These are phyloP conservation scores for Cocos nucifera DNA, from an alignment of 176 grass and related monocot genomes.

Conservation along the genomic window DNA sequence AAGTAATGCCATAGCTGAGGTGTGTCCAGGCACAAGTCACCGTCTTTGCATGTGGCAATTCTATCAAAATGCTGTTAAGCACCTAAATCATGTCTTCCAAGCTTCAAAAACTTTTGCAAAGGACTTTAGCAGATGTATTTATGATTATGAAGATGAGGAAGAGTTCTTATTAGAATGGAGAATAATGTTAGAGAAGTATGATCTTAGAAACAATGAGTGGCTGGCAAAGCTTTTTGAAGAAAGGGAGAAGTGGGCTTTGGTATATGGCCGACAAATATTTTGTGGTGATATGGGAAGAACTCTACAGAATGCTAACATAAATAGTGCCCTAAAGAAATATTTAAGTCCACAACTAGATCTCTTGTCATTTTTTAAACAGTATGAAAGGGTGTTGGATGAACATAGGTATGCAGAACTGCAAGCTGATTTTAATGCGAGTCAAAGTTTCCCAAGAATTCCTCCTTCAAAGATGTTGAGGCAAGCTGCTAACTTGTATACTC, in stretches of 20 bases:
- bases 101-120: conserved; percentile 27
- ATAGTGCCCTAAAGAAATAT: conserved; percentile 33
- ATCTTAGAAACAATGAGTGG: conserved; percentile 25
- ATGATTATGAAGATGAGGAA: conserved; percentile 21
- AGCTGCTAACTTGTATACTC: conserved; percentile 39
- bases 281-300: conserved; percentile 27
- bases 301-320: conserved; percentile 28
- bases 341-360: conserved; percentile 27
- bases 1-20: conserved; percentile 13
- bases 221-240: conserved; percentile 24
- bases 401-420: conserved; percentile 32
- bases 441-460: conserved; percentile 32
- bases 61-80: conserved; percentile 24
- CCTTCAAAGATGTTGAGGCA: conserved; percentile 38
- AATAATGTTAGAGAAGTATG: conserved; percentile 15
- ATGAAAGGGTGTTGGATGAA: conserved; percentile 35
- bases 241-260: conserved; percentile 22
- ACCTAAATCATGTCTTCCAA: conserved; percentile 20
- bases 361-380: conserved; percentile 41
- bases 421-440: conserved; percentile 34
- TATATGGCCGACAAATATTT: conserved; percentile 16
- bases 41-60: conserved; percentile 20
- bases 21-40: conserved; percentile 17
- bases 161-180: conserved; percentile 23
- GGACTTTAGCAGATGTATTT: conserved; percentile 23